Percentiles rank a stretch among this genome's conserved stretches.
Conservation (phyloP, 352 stramenopile genomes). For the Phytopythium delawarense region DNA sequence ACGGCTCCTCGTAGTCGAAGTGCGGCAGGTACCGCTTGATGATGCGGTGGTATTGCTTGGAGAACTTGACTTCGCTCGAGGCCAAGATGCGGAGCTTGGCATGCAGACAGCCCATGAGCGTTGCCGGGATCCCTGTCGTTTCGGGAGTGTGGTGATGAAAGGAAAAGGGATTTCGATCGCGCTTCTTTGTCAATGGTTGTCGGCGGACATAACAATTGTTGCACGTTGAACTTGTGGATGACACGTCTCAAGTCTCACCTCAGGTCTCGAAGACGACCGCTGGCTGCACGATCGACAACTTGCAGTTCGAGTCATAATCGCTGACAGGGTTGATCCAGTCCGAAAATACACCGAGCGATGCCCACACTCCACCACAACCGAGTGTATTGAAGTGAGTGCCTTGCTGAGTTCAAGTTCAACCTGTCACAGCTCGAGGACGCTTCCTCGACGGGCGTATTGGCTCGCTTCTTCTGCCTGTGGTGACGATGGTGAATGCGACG, state of each 20-base stretch:
- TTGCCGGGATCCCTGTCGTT: not conserved
- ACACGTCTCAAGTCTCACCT: not conserved
- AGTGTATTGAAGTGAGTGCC: not conserved
- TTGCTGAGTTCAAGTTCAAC: not conserved
- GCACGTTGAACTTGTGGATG: not conserved
- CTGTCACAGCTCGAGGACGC: not conserved
- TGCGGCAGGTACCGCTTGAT: slow-evolving; percentile 57
- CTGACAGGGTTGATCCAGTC: no score
- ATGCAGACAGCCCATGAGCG: slow-evolving; percentile 28
- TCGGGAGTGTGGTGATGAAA: no score
- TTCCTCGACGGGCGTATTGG: not conserved
- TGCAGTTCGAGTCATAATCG: no score
- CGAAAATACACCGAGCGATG: no score
- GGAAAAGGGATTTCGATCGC: not conserved
- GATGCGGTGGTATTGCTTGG: slow-evolving; percentile 62
- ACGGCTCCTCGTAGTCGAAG: slow-evolving; percentile 48
- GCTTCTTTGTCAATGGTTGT: not conserved
- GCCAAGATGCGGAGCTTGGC: slow-evolving; percentile 15
- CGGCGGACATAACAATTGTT: not conserved
- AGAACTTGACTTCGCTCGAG: slow-evolving; percentile 30
- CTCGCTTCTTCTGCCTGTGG: not conserved
- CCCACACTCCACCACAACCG: no score
- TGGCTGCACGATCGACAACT: no score
- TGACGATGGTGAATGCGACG: no score
- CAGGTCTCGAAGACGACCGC: no score